Conservation (phyloP, 2,329 filamentous ascomycete genomes). For the Claviceps capensis region DNA sequence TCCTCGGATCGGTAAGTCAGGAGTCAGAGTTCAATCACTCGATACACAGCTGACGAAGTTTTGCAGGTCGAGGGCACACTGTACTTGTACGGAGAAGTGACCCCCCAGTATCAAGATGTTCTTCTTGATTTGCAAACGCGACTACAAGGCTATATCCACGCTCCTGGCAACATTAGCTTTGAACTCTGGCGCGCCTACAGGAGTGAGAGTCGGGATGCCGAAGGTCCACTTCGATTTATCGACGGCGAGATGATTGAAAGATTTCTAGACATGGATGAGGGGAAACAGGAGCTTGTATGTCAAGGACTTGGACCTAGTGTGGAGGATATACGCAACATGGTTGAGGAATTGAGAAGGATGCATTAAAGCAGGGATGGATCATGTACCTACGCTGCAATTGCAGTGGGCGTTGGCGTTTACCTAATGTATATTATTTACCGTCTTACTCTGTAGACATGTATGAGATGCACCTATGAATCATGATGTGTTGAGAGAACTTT, state of each 20-base stretch:
- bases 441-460: background rate
- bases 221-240: slow-evolving; percentile 74
- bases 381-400: background rate
- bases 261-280: slow-evolving; percentile 60
- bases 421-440: background rate
- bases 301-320: slow-evolving; percentile 45
- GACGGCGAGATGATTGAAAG: slow-evolving; percentile 84
- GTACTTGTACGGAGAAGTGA: slow-evolving; percentile 76
- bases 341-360: slow-evolving; percentile 49
- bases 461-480: no score
- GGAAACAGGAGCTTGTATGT: slow-evolving; percentile 38
- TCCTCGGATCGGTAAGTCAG: slow-evolving; percentile 66
- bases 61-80: slow-evolving; percentile 73
- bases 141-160: slow-evolving; percentile 52
- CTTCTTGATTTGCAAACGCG: slow-evolving; percentile 68
- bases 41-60: slow-evolving; percentile 5
- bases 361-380: slow-evolving; percentile 25
- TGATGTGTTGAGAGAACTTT: no score
- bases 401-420: background rate
- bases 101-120: slow-evolving; percentile 57
- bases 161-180: slow-evolving; percentile 64
- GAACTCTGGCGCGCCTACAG: slow-evolving; percentile 70
- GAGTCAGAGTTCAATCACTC: background rate
- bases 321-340: slow-evolving; percentile 45
- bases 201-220: slow-evolving; percentile 56